phyloP scores from a whole-genome alignment of 805 yeast genomes.

The Pichia scutulata region DNA sequence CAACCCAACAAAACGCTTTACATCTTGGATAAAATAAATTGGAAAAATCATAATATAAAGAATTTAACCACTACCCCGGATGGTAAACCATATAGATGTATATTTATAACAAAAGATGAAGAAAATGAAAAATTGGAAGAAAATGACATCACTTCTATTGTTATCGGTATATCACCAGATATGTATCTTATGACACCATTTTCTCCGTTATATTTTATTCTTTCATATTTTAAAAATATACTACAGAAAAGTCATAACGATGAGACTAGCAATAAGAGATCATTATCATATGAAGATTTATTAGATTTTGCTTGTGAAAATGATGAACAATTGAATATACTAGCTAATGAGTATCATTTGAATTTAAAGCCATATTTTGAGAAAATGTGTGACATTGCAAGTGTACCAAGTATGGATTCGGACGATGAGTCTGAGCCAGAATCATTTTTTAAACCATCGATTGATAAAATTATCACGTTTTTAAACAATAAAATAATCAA shows the following conservation, averaged over 20 bases:
- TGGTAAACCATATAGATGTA: conserved; percentile 5
- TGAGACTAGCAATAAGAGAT: conserved; percentile 15
- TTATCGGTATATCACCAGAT: conserved; percentile 33
- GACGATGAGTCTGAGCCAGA: conserved; percentile 33
- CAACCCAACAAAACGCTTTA: neutral
- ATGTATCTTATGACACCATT: conserved; percentile 34
- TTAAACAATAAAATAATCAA: conserved; percentile 28
- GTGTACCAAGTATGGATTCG: conserved; percentile 25
- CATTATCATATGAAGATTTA: conserved; percentile 37
- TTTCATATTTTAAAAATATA: conserved; percentile 28
- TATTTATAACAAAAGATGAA: conserved; percentile 1
- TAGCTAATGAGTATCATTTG: neutral
- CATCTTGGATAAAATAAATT: conserved; percentile 2
- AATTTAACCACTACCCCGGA: conserved; percentile 1
- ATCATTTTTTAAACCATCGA: conserved; percentile 37
- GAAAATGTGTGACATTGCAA: conserved; percentile 31
- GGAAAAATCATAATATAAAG: conserved; percentile 4
- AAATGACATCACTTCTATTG: conserved; percentile 24
- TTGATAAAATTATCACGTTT: conserved; percentile 30
- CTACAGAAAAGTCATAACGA: conserved; percentile 15
- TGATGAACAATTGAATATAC: neutral
- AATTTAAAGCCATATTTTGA: conserved; percentile 1
- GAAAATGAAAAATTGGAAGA: neutral
- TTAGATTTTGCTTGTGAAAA: conserved; percentile 19
- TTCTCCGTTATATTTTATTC: conserved; percentile 34